Evolutionary conservation across 1,284 basidiomycete genomes (phyloP).

Genomic region (Moesziomyces globuligerus): DNA sequence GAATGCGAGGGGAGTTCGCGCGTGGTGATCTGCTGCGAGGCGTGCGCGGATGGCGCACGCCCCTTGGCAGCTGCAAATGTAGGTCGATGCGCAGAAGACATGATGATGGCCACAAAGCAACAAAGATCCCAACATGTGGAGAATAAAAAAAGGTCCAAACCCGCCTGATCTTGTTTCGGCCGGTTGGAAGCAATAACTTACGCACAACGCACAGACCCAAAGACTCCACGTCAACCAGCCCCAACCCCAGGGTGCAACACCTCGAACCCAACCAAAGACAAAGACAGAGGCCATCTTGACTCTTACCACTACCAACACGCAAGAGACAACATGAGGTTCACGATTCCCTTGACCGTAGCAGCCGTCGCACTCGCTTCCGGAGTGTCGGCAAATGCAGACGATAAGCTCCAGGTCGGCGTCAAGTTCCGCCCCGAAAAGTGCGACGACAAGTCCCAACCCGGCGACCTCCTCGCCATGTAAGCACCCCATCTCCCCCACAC

Average conservation of each 20-base stretch:
- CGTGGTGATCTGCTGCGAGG: conserved; percentile 29
- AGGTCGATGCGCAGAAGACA: conserved; percentile 65
- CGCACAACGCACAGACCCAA: no score
- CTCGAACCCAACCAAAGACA: not conserved
- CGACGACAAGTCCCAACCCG: conserved; percentile 73
- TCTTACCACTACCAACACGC: not conserved
- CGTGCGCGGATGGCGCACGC: conserved; percentile 44
- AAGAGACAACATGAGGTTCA: conserved; percentile 18
- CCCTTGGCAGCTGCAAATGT: conserved; percentile 62
- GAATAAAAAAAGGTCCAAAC: no score
- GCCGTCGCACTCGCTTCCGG: conserved; percentile 33
- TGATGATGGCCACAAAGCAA: conserved; percentile 11
- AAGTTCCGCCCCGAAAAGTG: conserved; percentile 72
- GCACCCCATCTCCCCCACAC: conserved; percentile 13
- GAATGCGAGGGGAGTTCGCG: conserved; percentile 56
- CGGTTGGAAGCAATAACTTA: conserved; percentile 44
- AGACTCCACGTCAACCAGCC: conserved; percentile 20
- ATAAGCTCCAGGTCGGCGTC: conserved; percentile 66
- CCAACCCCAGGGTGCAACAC: not conserved
- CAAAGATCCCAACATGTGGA: no score
- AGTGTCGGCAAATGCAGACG: conserved; percentile 38
- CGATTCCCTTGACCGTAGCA: conserved; percentile 7
- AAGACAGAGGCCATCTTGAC: no score
- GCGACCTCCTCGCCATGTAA: conserved; percentile 76
- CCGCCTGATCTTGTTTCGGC: no score